Base-by-base conservation (phyloP, 495 filamentous ascomycete species). In the Penicillium dipodomyicola region DNA sequence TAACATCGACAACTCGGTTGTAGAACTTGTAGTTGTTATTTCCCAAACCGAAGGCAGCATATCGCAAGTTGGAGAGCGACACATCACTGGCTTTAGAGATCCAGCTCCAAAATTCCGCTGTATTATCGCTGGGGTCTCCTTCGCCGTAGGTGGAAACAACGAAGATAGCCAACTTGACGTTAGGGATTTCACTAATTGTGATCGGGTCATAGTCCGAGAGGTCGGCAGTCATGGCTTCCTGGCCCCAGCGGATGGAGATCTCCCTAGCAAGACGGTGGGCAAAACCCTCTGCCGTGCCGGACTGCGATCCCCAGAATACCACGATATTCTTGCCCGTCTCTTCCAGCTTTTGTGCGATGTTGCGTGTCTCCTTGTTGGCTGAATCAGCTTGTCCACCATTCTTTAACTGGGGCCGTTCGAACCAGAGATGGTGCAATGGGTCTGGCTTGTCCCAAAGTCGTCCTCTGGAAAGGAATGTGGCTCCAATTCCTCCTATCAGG, bases 221-320 rank as follows among this genome's bases (percentile, higher is more conserved):
- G 51, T 84, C 81, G 10, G 77, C 74, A 0, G 67, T 68, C 47
- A 84, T 62, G 10, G 65, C 64, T 19, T 69, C 59, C n/a, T 77
- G 58, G 5, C 74, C 73, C 59, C 80, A 80, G 8, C 74, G 69
- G 17, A 67, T 52, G 5, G 65, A 63, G 41, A 76, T 74, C 25
- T 83, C 80, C 48, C 75, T 64, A 0, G 70, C 74, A 15, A 84
- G 65, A 7, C 72, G 67, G 46, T 75, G 64, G 14, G 80, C 80
- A 54, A 81, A 74, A 1, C 70, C 69, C 57, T 83, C 80, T 0
- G 80, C 77, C 0, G 78, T 83, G 11, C 81, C 80, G 15, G 80
- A 81, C 65, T 84, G 80, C 0, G 79, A 82, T 47, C 77, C 80
- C 76, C 77, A 84, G 61, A 83, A 79, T 9, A 83, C 70, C 15